Base-by-base conservation (phyloP, 2,329 filamentous ascomycete genomes). In the Xylariaceae sp. region DNA sequence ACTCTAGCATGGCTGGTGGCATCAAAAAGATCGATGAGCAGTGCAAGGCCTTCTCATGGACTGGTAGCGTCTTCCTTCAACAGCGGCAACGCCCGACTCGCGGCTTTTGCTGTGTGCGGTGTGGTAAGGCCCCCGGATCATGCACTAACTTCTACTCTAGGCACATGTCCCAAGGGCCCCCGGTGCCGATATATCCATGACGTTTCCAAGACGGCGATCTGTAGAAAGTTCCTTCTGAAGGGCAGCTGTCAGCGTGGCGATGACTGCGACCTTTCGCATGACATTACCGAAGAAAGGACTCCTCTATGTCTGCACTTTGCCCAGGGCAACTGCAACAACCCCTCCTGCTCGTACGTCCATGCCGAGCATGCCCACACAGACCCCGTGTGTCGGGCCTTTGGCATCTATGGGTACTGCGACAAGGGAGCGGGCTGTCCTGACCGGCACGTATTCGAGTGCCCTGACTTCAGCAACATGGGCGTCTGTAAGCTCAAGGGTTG, bases 381-480 rank as follows among this genome's bases (percentile, higher is more conserved):
- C 32, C 78, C 74, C 19, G 85, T 95, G 30, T 98, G 92, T 64
- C 75, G 79, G 49, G 64, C 76, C 14, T 96, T 98, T 66, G 90
- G 85, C 18, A 76, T 79, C 34, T 74, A 89, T 52, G 90, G 92
- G 33, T 96, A 88, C 60, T 96, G 92, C 65, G 80, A 83, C 41
- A 84, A 83, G 56, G 92, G 90, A 40, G 71, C 73, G 36, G 62
- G 70, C 35, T 96, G 92, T 61, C 62, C 75, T 39, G 78, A 92
- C 44, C 82, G 88, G 40, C 92, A 98, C 65, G 82, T 90, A 37
- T 82, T 83, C 62, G 90, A 96, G 60, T 96, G 92, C 60, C 90
- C 92, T 42, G 84, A 94, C 58, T 95, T 93, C 67, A 85, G 86
- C 72, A 94, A 94, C 63, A 86, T 76, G 40, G 90, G 90, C 51